Base-by-base conservation (phyloP, 805 yeast genomes). In the Torulaspora microellipsoides region DNA sequence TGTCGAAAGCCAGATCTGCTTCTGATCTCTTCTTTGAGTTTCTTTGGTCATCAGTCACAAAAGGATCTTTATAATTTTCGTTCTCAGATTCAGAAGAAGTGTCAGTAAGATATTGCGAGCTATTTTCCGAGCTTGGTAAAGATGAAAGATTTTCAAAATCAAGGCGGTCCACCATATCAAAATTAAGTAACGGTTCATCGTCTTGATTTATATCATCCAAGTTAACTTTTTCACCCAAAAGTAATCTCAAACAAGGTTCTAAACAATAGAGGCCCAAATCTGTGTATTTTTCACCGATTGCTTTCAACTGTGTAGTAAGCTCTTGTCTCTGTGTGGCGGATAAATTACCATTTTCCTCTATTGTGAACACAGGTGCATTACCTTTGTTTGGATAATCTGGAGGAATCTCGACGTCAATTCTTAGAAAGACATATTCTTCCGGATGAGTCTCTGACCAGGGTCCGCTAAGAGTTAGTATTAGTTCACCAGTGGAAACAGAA, bases 291-390 rank as follows among this genome's bases (percentile, higher is more conserved):
- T 59, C 61, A 0, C 86, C 67, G 7, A 90, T 81, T 30, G 75
- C 77, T 31, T 70, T 67, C 31, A 91, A 61, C 23, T 69, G 72
- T 2, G 59, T 54, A 13, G 75, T 53, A 54, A 91, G 77, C 28
- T 75, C 80, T 17, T 68, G 67, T 25, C 76, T 68, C 17, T 75
- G 72, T 0, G 67, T 72, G 0, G 70, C 59, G 0, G 75, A 67
- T 27, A 88, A 58, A 32, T 85, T 91, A 41, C 82, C 82, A 31
- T 87, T 87, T 46, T 85, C 91, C 59, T 91, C 97, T 31, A 91
- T 76, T 13, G 69, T 71, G 52, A 85, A 83, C 11, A 60, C 61
- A 10, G 90, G 83, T 12, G 67, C 33, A 52, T 59, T 15, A 23
- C 74, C 74, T 8, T 72, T 65, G 2, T 65, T 66, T 0, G 99